Conservation (phyloP, 257 asterid genomes). For the Capsicum chinense region DNA sequence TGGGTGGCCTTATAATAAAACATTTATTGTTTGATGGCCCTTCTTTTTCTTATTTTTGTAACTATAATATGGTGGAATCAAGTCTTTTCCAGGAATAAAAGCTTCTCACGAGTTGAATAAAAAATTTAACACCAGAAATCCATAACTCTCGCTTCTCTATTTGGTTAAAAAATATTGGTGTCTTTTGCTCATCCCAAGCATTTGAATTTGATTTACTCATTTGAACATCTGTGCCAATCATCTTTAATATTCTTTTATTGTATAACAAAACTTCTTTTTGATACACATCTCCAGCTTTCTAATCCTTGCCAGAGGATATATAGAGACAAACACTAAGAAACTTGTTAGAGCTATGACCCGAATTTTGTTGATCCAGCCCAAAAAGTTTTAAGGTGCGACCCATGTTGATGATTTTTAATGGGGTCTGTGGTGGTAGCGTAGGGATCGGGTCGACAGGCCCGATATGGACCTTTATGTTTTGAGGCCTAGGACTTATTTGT, state of each 20-base stretch:
- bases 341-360: too few species aligned
- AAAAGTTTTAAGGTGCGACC: too few species aligned
- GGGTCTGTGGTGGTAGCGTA: too few species aligned
- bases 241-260: background rate
- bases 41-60: too few species aligned
- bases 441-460: too few species aligned
- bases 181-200: background rate
- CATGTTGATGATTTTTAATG: too few species aligned
- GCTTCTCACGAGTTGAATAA: background rate
- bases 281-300: background rate
- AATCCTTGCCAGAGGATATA: background rate
- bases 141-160: too few species aligned
- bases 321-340: background rate
- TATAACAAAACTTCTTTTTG: too few species aligned
- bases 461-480: too few species aligned
- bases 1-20: background rate
- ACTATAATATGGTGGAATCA: background rate
- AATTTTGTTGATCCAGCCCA: too few species aligned
- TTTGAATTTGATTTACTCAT: background rate
- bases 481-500: too few species aligned
- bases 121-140: background rate
- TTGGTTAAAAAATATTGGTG: background rate
- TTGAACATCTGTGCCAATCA: background rate
- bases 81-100: background rate
- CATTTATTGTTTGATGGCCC: background rate